phyloP scores from a whole-genome alignment of 257 asterid species.

The Scutellaria minor region DNA sequence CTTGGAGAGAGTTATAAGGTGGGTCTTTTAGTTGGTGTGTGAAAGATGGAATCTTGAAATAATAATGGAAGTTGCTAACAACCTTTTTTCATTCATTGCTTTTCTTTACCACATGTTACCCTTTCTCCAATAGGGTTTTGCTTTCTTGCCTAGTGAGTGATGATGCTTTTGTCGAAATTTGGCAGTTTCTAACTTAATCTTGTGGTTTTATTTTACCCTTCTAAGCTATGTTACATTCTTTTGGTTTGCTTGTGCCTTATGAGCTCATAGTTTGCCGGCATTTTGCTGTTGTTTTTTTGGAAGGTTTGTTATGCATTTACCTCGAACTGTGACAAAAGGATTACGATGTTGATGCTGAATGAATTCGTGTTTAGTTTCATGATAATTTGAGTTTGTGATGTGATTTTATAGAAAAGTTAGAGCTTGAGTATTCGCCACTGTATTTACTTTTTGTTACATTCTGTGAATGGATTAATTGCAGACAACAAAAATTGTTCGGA shows the following conservation, averaged over 20 bases:
- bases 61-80: constrained; percentile 34
- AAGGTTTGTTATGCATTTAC: too few species aligned
- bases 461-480: constrained; percentile 10
- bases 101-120: background rate
- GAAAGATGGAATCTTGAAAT: constrained; percentile 44
- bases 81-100: constrained; percentile 16
- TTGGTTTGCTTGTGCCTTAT: too few species aligned
- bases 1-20: constrained; percentile 28
- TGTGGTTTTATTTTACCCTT: too few species aligned
- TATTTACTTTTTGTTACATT: background rate
- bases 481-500: background rate
- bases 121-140: constrained; percentile 4
- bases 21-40: constrained; percentile 39
- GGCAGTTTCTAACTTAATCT: too few species aligned
- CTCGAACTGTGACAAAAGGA: too few species aligned
- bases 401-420: background rate
- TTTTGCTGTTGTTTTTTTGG: too few species aligned
- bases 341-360: too few species aligned
- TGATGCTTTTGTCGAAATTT: too few species aligned
- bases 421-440: background rate
- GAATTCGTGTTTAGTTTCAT: background rate
- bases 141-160: background rate
- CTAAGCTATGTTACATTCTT: too few species aligned
- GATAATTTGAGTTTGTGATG: background rate
- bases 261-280: too few species aligned